Conservation (phyloP, 2,329 filamentous ascomycete species). For the Diplodia intermedia region DNA sequence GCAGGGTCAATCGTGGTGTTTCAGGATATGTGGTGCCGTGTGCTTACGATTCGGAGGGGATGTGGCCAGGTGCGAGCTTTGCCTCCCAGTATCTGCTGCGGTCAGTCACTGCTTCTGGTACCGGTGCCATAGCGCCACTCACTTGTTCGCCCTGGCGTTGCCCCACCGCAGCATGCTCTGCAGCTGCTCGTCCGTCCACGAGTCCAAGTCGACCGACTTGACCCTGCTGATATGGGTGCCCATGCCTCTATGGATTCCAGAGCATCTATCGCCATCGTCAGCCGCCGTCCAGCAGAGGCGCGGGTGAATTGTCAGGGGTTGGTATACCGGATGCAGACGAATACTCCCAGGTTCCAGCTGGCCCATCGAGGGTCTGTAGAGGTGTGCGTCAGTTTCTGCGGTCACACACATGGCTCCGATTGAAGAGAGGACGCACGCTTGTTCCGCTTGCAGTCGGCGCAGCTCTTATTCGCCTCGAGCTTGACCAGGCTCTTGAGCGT, state of each 20-base stretch:
- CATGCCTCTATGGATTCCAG: constrained; percentile 98
- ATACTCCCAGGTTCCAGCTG: constrained; percentile 97
- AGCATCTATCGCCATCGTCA: constrained; percentile 65
- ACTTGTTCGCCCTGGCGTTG: constrained; percentile 95
- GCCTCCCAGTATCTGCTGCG: constrained; percentile 80
- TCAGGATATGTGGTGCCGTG: neutral
- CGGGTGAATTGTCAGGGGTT: constrained; percentile 19
- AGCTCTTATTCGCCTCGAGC: constrained; percentile 93
- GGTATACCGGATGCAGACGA: constrained; percentile 82
- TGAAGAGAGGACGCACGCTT: constrained; percentile 71
- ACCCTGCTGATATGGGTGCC: constrained; percentile 98
- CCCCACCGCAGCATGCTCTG: constrained; percentile 95
- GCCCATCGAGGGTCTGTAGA: constrained; percentile 93
- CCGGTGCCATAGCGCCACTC: constrained; percentile 35
- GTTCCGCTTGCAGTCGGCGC: constrained; percentile 98
- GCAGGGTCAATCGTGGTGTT: constrained; percentile 20
- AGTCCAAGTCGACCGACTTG: constrained; percentile 96
- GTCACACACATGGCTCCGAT: neutral
- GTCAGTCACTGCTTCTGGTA: constrained; percentile 39
- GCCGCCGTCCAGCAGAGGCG: constrained; percentile 6
- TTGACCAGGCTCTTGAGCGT: constrained; percentile 96
- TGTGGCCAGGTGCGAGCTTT: constrained; percentile 87
- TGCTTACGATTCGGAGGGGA: constrained; percentile 81
- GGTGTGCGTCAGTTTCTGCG: constrained; percentile 34
- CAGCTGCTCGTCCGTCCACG: constrained; percentile 98